A percentile compares a stretch with the other conserved stretches of the same genome.
phyloP scores from a whole-genome alignment of 1,284 basidiomycete species.

The Anthracocystis setariae region DNA sequence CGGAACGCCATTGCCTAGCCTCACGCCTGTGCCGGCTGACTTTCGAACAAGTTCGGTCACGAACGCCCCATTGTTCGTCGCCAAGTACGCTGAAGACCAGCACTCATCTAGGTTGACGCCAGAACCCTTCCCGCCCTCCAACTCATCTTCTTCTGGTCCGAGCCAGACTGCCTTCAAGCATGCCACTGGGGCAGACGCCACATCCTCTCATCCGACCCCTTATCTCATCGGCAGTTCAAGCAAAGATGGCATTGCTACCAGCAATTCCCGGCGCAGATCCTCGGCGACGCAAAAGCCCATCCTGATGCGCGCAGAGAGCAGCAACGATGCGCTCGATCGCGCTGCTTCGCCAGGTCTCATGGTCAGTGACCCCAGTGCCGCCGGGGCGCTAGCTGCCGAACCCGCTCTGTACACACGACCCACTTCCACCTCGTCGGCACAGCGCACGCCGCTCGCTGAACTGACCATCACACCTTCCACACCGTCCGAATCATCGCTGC shows the following conservation, averaged over 20 bases:
- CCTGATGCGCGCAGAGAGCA: conserved; percentile 28
- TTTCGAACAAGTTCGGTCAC: conserved; percentile 54
- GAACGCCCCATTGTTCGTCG: conserved; percentile 54
- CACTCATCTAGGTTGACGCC: conserved; percentile 14
- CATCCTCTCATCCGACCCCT: conserved; percentile 20
- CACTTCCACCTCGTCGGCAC: conserved; percentile 7
- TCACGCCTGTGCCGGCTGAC: conserved; percentile 38
- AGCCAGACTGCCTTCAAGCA: conserved; percentile 10
- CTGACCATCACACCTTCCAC: neutral
- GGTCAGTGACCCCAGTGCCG: conserved; percentile 30
- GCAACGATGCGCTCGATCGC: conserved; percentile 37
- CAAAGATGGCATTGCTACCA: neutral
- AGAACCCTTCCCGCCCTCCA: conserved; percentile 5
- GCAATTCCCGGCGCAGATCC: conserved; percentile 23
- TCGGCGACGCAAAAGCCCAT: conserved; percentile 27
- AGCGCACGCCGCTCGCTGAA: conserved; percentile 10
- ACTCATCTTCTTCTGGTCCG: neutral
- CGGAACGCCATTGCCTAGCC: conserved; percentile 16
- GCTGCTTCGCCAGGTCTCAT: conserved; percentile 38
- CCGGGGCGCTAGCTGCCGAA: conserved; percentile 24
- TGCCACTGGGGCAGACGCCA: neutral
- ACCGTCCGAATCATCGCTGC: neutral
- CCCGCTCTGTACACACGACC: conserved; percentile 29
- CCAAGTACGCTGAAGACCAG: conserved; percentile 40
- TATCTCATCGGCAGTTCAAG: neutral